phyloP scores from a whole-genome alignment of 345 rosid genomes.

The Isatis tinctoria region DNA sequence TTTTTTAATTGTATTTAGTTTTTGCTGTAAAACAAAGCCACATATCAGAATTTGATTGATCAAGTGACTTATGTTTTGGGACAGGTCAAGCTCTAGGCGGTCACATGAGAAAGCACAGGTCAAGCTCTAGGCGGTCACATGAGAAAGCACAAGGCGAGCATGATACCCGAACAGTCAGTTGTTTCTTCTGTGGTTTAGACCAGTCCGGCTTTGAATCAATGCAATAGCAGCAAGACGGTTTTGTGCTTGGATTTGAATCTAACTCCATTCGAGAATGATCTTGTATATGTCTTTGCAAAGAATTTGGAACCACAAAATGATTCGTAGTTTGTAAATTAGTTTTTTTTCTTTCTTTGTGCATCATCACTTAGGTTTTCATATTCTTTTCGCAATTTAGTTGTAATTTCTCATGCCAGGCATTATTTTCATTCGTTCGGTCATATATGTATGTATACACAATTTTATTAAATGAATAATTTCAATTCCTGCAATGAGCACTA shows the following conservation, averaged over 20 bases:
- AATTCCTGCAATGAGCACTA: neutral
- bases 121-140: conserved; percentile 80
- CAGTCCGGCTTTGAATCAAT: conserved; percentile 41
- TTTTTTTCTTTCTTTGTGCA: neutral
- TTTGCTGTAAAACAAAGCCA: too few relatives aligned
- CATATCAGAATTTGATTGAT: too few relatives aligned
- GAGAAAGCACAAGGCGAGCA: conserved; percentile 48
- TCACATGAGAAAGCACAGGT: too few relatives aligned
- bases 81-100: too few relatives aligned
- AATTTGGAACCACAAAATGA: conserved; percentile 46
- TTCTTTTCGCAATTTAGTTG: neutral
- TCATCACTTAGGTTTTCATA: neutral
- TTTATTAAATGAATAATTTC: neutral
- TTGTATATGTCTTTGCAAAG: conserved; percentile 42
- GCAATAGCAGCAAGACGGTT: conserved; percentile 41
- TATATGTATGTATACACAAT: neutral
- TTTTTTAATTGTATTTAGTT: too few relatives aligned
- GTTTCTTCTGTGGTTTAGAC: conserved; percentile 5
- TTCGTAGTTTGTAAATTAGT: conserved; percentile 25
- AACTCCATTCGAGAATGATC: conserved; percentile 70
- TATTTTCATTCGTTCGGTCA: conserved; percentile 5
- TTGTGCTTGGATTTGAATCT: conserved; percentile 56
- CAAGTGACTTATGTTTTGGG: too few relatives aligned
- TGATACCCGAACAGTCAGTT: neutral
- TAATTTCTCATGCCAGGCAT: neutral